phyloP scores from a whole-genome alignment of 306 rosid species.

The Argentina anserina region DNA sequence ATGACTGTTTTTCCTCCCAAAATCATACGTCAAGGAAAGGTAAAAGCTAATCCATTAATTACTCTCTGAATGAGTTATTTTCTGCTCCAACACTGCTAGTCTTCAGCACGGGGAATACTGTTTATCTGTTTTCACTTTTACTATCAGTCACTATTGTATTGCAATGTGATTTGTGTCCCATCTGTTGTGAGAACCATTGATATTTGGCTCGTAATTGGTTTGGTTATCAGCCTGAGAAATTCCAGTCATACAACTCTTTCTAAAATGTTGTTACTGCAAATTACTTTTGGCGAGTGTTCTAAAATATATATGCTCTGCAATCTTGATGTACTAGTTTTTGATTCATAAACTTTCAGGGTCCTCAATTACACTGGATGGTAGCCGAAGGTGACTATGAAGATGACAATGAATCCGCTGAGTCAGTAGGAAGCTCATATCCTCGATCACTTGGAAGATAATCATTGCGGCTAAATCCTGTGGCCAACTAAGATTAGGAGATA shows the following conservation, averaged over 20 bases:
- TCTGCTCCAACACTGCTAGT: not conserved
- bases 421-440: conserved; percentile 31
- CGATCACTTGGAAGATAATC: conserved; percentile 37
- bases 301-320: not conserved
- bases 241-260: not conserved
- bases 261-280: not conserved
- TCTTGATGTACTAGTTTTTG: not conserved
- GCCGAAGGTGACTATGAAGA: conserved; percentile 45
- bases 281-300: not conserved
- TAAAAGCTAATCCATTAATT: conserved; percentile 24
- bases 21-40: conserved; percentile 88
- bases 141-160: not conserved
- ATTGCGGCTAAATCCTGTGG: conserved; percentile 18
- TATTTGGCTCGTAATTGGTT: not conserved
- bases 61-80: not conserved
- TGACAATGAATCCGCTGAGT: conserved; percentile 25
- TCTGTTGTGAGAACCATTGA: not conserved
- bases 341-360: conserved; percentile 49
- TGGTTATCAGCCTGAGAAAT: not conserved
- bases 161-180: not conserved
- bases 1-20: conserved; percentile 74
- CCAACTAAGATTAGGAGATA: conserved; percentile 11
- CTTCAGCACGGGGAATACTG: not conserved
- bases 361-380: conserved; percentile 71
- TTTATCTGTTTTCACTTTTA: not conserved